Conservation (phyloP, 306 rosid genomes). For the Canavalia ensiformis region DNA sequence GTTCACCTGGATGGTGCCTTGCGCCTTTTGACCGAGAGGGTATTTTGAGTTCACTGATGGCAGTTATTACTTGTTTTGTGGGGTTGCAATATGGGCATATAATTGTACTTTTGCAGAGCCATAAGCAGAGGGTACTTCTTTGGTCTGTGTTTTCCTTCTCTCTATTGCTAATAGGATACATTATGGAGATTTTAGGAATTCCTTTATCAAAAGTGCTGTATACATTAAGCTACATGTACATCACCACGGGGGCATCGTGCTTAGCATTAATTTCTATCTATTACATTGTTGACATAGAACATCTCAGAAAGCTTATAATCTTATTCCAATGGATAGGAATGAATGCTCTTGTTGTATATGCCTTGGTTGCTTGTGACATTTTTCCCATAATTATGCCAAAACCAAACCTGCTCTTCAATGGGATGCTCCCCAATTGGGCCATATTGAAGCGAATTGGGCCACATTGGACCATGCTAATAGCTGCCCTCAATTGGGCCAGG, state of each 20-base stretch:
- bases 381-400: constrained; percentile 60
- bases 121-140: constrained; percentile 64
- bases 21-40: constrained; percentile 93
- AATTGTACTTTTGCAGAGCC: constrained; percentile 69
- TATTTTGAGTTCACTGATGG: constrained; percentile 83
- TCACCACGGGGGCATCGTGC: constrained; percentile 82
- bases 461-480: too few relatives aligned
- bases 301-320: constrained; percentile 61
- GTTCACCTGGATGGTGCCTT: constrained; percentile 80
- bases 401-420: too few relatives aligned
- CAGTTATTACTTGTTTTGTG: constrained; percentile 76
- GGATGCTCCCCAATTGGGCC: too few relatives aligned
- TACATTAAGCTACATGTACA: constrained; percentile 79
- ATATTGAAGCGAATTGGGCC: too few relatives aligned
- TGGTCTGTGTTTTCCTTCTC: constrained; percentile 66
- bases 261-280: constrained; percentile 65
- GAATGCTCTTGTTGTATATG: constrained; percentile 79
- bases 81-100: constrained; percentile 80
- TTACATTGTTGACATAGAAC: constrained; percentile 70
- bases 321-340: constrained; percentile 83
- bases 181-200: constrained; percentile 72
- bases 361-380: constrained; percentile 78
- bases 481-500: too few relatives aligned
- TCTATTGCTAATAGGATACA: constrained; percentile 62
- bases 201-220: constrained; percentile 79